These are phyloP conservation scores for Talaromyces nanjingensis DNA, from an alignment of 495 filamentous ascomycete species.

Conservation along the genomic window DNA sequence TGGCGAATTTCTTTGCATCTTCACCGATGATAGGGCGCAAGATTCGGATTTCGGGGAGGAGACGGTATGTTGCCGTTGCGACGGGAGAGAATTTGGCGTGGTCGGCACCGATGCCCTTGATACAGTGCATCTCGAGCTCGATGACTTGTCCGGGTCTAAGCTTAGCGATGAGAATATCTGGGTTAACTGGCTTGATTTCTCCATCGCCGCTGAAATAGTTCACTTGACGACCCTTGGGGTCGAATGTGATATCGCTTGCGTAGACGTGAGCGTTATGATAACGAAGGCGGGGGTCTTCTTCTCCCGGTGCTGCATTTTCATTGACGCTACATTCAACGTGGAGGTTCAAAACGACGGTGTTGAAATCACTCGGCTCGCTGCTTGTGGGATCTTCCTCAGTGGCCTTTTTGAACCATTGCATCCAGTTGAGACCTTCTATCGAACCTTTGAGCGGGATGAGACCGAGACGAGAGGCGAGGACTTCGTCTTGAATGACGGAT, in stretches of 20 bases:
- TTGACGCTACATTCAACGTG: slow-evolving; percentile 72
- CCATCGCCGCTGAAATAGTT: slow-evolving; percentile 59
- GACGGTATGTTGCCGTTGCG: slow-evolving; percentile 84
- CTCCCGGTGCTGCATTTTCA: slow-evolving; percentile 54
- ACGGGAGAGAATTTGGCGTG: slow-evolving; percentile 98
- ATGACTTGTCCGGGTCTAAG: slow-evolving; percentile 86
- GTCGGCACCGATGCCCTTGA: slow-evolving; percentile 90
- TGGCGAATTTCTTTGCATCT: slow-evolving; percentile 82
- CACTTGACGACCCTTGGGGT: slow-evolving; percentile 65
- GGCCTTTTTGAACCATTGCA: slow-evolving; percentile 67
- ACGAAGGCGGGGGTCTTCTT: slow-evolving; percentile 72
- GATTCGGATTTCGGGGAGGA: slow-evolving; percentile 83
- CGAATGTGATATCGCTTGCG: slow-evolving; percentile 70
- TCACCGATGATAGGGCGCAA: slow-evolving; percentile 70
- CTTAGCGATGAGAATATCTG: slow-evolving; percentile 92
- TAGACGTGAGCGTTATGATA: slow-evolving; percentile 87
- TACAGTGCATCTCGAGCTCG: slow-evolving; percentile 73
- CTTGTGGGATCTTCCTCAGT: slow-evolving; percentile 46
- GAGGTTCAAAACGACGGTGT: slow-evolving; percentile 69
- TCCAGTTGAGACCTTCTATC: slow-evolving; percentile 64
- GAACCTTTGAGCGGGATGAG: slow-evolving; percentile 81
- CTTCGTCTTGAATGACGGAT: slow-evolving; percentile 94
- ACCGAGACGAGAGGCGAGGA: slow-evolving; percentile 81
- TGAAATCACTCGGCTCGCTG: slow-evolving; percentile 58
- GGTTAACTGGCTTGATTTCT: slow-evolving; percentile 68